A percentile compares a stretch with the other conserved stretches of the same genome.
These are phyloP conservation scores for Aspergillaceae sp. DNA, from an alignment of 2,329 filamentous ascomycete genomes.

Conservation along the genomic window DNA sequence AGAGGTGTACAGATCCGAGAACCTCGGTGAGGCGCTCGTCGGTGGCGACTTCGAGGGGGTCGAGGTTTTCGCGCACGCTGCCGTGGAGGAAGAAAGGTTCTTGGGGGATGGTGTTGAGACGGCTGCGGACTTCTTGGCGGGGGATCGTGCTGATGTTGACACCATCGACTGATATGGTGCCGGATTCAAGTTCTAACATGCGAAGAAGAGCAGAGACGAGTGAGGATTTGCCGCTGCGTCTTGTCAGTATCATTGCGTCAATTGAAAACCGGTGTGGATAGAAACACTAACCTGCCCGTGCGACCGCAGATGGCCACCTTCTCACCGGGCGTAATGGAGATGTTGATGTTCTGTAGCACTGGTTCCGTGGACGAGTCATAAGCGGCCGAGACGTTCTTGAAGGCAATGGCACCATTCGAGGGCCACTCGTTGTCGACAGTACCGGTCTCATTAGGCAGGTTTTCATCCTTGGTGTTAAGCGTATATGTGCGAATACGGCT, in stretches of 20 bases:
- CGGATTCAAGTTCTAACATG: constrained; percentile 34
- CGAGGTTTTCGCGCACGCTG: constrained; percentile 31
- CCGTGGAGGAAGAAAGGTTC: constrained; percentile 37
- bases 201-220: constrained; percentile 35
- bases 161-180: constrained; percentile 36
- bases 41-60: constrained; percentile 25
- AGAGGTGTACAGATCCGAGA: constrained; percentile 31
- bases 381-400: constrained; percentile 37
- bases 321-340: constrained; percentile 37
- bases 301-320: constrained; percentile 36
- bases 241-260: background rate
- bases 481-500: constrained; percentile 48
- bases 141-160: constrained; percentile 33
- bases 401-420: constrained; percentile 33
- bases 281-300: constrained; percentile 27
- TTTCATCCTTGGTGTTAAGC: constrained; percentile 37
- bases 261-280: constrained; percentile 1
- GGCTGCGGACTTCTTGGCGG: constrained; percentile 31
- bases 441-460: constrained; percentile 34
- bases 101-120: constrained; percentile 38
- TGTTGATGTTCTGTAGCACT: constrained; percentile 39
- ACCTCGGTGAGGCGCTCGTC: constrained; percentile 30
- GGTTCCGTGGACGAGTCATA: constrained; percentile 32
- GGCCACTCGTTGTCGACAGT: constrained; percentile 37
- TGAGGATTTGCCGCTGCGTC: constrained; percentile 35